Evolutionary conservation across 495 filamentous ascomycete genomes (phyloP), one percentile per base, ranked within the genome.

Genomic region (Daldinia childiae): DNA sequence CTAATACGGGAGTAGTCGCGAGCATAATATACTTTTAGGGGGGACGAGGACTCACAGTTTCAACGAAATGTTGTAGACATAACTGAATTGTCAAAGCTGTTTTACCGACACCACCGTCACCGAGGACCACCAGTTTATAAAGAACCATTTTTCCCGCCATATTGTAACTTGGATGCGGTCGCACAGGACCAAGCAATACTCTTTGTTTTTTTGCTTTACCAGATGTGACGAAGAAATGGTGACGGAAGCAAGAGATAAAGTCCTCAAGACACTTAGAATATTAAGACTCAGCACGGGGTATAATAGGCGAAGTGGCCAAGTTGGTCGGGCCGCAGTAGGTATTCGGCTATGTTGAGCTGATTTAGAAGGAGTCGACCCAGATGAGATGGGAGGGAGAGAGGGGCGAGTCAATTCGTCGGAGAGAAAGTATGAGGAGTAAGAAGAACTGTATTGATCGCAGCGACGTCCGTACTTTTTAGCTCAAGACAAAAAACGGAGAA

Each of bases 51-150:
- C 81, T 70, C 76, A 85, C 86, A 19, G 85, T 88, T 80, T 88
- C 86, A 62, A 88, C 85, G 61, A 88, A 88, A 71, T 88, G 86
- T 74, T 88, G 84, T 73, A 87, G 77, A 79, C 91, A 83, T 79
- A 97, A 90, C 86, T 99, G 95, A 80, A 98, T 98, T 48, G 95
- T 99, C 75, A 99, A 82, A 62, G 95, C 95, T 30, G 95, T 99
- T 87, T 99, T 99, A 55, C 95, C 95, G 61, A 97, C 94, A 70
- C 84, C 84, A 73, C 84, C 83, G 51, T 86, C 84, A 29, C 95
- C 95, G 36, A 98, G 87, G 84, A 99, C 95, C 87, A 98, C 95
- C 87, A 99, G 83, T 82, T 98, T 99, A 83, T 98, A 97, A 78
- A 98, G 84, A 76, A 94, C 97, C 95, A 97, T 97, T 86, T 95